Conservation (phyloP, 352 stramenopile species). For the Aphanomyces euteiches region DNA sequence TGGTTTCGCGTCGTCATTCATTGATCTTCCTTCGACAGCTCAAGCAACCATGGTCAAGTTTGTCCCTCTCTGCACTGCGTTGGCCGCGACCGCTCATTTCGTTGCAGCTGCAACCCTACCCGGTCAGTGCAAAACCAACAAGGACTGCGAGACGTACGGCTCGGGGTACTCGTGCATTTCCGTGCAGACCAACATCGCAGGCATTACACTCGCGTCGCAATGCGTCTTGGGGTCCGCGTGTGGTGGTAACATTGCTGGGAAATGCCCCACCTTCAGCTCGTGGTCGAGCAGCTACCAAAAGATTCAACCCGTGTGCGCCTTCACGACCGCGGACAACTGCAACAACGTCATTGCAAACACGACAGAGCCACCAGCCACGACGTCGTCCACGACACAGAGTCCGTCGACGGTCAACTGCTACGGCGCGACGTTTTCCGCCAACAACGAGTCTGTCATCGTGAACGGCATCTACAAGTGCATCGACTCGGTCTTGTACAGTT, state of each 20-base stretch:
- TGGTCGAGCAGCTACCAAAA: conserved; percentile 67
- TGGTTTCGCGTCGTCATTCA: background rate
- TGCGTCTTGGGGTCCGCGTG: conserved; percentile 63
- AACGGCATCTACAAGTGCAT: conserved; percentile 78
- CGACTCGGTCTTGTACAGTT: conserved; percentile 59
- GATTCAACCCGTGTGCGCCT: conserved; percentile 68
- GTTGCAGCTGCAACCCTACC: conserved; percentile 37
- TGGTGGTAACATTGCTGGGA: conserved; percentile 53
- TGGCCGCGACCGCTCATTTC: background rate
- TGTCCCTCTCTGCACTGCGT: background rate
- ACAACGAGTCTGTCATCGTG: conserved; percentile 43
- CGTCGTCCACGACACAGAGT: conserved; percentile 22
- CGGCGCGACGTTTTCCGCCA: conserved; percentile 55
- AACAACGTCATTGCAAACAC: conserved; percentile 50
- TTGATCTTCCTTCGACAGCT: background rate
- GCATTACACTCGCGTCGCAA: conserved; percentile 61
- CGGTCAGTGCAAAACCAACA: conserved; percentile 45
- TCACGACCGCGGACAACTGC: conserved; percentile 60
- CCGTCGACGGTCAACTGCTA: conserved; percentile 63
- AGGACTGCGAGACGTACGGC: conserved; percentile 57
- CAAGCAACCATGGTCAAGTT: conserved; percentile 16
- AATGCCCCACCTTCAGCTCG: conserved; percentile 68
- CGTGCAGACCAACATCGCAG: conserved; percentile 54
- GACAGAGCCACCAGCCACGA: conserved; percentile 22
- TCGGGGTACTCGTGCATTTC: conserved; percentile 61